phyloP scores from a whole-genome alignment of 2,329 filamentous ascomycete species.

The Beauveria medogensis region DNA sequence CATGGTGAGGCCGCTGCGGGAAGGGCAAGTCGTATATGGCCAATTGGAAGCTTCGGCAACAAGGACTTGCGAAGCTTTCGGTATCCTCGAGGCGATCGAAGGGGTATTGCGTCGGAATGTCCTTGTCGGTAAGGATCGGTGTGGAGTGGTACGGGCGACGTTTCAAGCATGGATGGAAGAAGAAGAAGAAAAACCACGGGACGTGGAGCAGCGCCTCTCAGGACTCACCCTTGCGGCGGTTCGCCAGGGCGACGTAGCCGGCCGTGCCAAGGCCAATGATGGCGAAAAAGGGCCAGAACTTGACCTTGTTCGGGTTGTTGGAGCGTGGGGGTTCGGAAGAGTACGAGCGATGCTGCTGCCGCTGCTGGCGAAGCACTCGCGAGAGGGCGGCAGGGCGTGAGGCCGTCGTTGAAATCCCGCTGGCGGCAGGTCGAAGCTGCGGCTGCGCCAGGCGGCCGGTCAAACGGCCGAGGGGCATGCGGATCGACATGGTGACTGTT shows the following conservation, averaged over 20 bases:
- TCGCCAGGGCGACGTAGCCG: conserved; percentile 43
- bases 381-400: conserved; percentile 12
- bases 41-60: background rate
- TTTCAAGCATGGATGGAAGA: background rate
- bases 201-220: background rate
- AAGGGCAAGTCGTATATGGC: background rate
- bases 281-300: conserved; percentile 51
- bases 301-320: conserved; percentile 31
- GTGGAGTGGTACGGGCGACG: background rate
- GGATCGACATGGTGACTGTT: conserved; percentile 23
- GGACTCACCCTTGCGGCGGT: conserved; percentile 39
- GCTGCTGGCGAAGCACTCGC: conserved; percentile 15
- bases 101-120: background rate
- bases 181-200: background rate
- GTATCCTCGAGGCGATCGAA: background rate
- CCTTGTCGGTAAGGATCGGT: background rate
- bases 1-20: background rate
- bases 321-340: conserved; percentile 30
- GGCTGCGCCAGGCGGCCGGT: conserved; percentile 15
- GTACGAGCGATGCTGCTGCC: conserved; percentile 29
- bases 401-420: conserved; percentile 1
- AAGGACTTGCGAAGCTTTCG: background rate
- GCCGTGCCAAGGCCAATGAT: conserved; percentile 40
- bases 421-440: conserved; percentile 4
- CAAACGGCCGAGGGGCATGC: conserved; percentile 21